phyloP scores from a whole-genome alignment of 202 grass and related monocot genomes.

The Elaeis oleifera region DNA sequence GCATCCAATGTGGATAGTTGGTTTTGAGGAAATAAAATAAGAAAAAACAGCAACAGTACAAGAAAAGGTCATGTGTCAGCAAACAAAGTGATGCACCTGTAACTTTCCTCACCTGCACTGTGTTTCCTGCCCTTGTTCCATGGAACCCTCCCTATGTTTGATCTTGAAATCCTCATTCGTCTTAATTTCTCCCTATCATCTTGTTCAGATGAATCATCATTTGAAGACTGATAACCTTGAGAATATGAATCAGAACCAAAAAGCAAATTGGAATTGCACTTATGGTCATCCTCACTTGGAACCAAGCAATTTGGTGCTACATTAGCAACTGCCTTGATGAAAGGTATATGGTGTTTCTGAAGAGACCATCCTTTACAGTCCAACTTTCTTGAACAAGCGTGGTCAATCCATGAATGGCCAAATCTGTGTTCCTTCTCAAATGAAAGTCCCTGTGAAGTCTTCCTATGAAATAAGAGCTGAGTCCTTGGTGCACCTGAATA shows the following conservation, averaged over 20 bases:
- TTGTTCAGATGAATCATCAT: neutral
- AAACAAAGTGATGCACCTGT: neutral
- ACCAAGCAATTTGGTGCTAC: neutral
- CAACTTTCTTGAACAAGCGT: too few relatives aligned
- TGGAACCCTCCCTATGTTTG: neutral
- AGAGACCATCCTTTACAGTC: neutral
- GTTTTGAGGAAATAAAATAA: too few relatives aligned
- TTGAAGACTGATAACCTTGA: neutral
- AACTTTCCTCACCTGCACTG: neutral
- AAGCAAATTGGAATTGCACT: neutral
- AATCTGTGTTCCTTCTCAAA: too few relatives aligned
- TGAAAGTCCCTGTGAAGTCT: too few relatives aligned
- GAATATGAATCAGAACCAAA: too few relatives aligned
- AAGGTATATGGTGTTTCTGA: neutral
- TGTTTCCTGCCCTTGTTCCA: slow-evolving; percentile 7
- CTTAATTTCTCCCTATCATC: slow-evolving; percentile 3
- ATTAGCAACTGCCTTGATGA: neutral
- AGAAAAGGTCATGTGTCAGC: neutral
- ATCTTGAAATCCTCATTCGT: neutral
- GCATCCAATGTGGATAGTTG: too few relatives aligned
- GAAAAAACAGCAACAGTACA: too few relatives aligned
- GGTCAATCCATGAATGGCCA: too few relatives aligned
- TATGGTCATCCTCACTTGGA: neutral
- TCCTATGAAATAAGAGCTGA: too few relatives aligned
- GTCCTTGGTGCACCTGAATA: too few relatives aligned